Evolutionary conservation across 2,329 filamentous ascomycete species (phyloP).

Genomic region (Cladophialophora chaetospira): DNA sequence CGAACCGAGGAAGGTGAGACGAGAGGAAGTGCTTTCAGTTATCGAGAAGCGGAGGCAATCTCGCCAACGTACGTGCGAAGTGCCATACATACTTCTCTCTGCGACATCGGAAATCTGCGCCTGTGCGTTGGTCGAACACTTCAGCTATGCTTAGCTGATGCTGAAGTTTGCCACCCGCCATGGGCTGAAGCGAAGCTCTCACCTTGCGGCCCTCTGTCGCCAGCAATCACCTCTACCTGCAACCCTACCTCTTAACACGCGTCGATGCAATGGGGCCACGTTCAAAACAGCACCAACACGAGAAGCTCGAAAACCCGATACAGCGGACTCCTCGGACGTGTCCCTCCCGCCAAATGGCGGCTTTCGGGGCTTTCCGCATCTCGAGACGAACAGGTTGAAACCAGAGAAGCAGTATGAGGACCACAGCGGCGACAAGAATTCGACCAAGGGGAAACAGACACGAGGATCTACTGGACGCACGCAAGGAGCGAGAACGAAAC

Average conservation of each 20-base stretch:
- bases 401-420: not conserved
- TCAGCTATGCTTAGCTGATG: constrained; percentile 18
- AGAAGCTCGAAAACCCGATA: not conserved
- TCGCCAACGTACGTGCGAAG: too few species aligned
- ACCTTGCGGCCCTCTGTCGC: not conserved
- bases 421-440: not conserved
- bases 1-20: too few species aligned
- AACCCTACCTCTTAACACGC: not conserved
- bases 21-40: too few species aligned
- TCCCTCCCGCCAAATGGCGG: not conserved
- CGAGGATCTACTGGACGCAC: not conserved
- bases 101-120: too few species aligned
- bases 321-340: not conserved
- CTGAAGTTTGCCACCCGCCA: constrained; percentile 13
- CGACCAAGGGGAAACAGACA: not conserved
- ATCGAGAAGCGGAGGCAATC: too few species aligned
- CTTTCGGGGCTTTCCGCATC: constrained; percentile 1
- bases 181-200: constrained; percentile 19
- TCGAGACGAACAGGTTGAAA: not conserved
- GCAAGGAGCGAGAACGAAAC: not conserved
- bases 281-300: not conserved
- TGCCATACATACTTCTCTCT: too few species aligned
- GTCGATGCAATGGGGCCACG: not conserved
- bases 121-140: not conserved
- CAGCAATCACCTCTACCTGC: not conserved